Evolutionary conservation across 75 land plant genomes (phyloP), one percentile per base, ranked within the genome.

Genomic region (Gnetum montanum): DNA sequence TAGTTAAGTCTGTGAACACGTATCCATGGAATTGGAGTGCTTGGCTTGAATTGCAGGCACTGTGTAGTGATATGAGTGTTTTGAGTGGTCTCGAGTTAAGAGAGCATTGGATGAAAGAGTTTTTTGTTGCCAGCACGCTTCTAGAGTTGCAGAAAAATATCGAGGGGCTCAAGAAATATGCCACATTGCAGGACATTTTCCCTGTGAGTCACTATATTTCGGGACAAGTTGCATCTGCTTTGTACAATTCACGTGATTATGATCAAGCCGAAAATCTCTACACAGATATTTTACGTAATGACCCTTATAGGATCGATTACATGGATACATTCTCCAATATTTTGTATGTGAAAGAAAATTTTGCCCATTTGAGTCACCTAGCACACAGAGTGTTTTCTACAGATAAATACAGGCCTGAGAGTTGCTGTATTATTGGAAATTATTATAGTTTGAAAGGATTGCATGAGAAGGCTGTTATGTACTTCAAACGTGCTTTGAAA

Each of bases 11-110:
- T 43, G 98, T 94, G 11, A 85, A 94, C 58, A 63, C 72, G 29
- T 94, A 83, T 55, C 98, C 98, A 25, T 94, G 98, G 98, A 94
- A 94, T 58, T 94, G 98, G 98, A 80, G 70, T 61, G 98, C 98
- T 15, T 94, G 98, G 98, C 73, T 75, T 34, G 91, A 94, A 61
- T 78, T 94, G n/a, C 90, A 84, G 70, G 73, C 87, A 23, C 61
- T 94, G 27, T 94, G 96, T 58, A 78, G 78, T 33, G 80, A 83
- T 38, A 50, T 65, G 25, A 82, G 86, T 46, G 73, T 68, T 4
- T 61, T 94, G 54, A 79, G 65, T 46, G 75, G 72, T 57, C 71
- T 94, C 16, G 73, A 68, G 68, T 65, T 94, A 22, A 76, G 69
- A 40, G 85, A 85, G 36, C 96, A 94, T 62, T 94, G 98, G 98